Evolutionary conservation across 169 alveolate species (phyloP).

Genomic region (Plasmodium knowlesi): DNA sequence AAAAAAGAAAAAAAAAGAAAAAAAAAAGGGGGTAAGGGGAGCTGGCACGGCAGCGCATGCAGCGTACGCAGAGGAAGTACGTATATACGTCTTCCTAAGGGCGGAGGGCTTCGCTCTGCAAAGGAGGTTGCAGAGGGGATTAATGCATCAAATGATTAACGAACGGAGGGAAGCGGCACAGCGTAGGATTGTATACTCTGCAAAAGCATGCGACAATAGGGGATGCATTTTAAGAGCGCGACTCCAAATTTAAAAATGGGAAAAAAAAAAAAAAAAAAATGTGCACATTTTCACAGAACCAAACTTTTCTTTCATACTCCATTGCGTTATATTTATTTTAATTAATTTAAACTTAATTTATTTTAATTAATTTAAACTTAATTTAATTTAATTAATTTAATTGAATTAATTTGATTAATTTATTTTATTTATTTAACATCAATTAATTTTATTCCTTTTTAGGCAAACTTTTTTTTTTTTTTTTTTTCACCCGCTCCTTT

Average conservation of each 20-base stretch:
- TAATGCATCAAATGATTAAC: neutral
- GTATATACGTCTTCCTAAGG: neutral
- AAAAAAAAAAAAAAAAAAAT: no score
- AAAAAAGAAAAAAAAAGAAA: neutral
- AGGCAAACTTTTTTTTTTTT: neutral
- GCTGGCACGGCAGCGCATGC: neutral
- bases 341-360: no score
- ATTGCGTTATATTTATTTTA: no score
- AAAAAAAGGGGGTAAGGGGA: neutral
- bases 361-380: no score
- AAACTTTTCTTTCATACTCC: neutral
- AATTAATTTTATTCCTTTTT: no score
- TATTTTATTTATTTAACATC: no score
- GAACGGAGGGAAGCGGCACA: neutral
- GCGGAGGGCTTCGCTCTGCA: neutral
- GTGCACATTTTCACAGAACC: neutral
- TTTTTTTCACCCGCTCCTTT: neutral
- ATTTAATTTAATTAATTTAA: no score
- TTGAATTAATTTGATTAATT: no score
- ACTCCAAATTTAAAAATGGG: neutral
- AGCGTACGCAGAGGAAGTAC: neutral
- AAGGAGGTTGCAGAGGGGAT: neutral
- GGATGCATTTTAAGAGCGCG: neutral
- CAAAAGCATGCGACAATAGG: neutral
- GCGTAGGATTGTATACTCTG: neutral